phyloP scores from a whole-genome alignment of 495 filamentous ascomycete genomes.

The Filosporella fistucella region DNA sequence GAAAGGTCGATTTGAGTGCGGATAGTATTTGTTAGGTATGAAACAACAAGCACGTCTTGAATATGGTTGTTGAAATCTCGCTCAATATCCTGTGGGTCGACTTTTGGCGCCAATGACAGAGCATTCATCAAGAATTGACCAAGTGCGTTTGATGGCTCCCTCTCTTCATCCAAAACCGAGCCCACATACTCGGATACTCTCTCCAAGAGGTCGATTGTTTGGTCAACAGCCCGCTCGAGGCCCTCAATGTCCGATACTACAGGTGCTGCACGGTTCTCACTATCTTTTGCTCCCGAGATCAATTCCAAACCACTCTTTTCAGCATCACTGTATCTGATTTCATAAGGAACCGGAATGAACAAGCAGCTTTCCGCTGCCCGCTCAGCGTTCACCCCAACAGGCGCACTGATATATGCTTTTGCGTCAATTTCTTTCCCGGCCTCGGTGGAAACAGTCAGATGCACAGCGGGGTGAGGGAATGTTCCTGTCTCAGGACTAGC shows the following conservation, averaged over 20 bases:
- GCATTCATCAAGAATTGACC: conserved; percentile 94
- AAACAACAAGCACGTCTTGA: conserved; percentile 95
- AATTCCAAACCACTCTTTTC: conserved; percentile 90
- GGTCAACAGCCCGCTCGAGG: conserved; percentile 76
- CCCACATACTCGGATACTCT: conserved; percentile 85
- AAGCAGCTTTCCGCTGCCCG: conserved; percentile 90
- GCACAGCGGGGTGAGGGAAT: conserved; percentile 91
- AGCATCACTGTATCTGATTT: conserved; percentile 84
- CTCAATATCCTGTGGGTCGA: conserved; percentile 83
- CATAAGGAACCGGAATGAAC: conserved; percentile 93
- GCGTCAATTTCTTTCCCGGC: conserved; percentile 80
- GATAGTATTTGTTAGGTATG: conserved; percentile 96
- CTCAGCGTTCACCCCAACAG: conserved; percentile 92
- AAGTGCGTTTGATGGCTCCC: conserved; percentile 70
- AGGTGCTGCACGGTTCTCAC: conserved; percentile 63
- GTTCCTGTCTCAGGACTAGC: conserved; percentile 93
- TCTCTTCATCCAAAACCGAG: conserved; percentile 64
- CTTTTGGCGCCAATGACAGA: conserved; percentile 88
- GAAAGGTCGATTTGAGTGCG: conserved; percentile 98
- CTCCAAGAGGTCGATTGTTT: conserved; percentile 81
- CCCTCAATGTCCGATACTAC: conserved; percentile 84
- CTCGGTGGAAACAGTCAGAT: conserved; percentile 88
- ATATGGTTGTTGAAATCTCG: conserved; percentile 99
- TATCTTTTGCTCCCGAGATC: conserved; percentile 75
- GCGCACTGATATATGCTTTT: conserved; percentile 87